A percentile compares a stretch with the other conserved stretches of the same genome.
Conservation (phyloP, 768 basidiomycete genomes). For the Collybiopsis luxurians region DNA sequence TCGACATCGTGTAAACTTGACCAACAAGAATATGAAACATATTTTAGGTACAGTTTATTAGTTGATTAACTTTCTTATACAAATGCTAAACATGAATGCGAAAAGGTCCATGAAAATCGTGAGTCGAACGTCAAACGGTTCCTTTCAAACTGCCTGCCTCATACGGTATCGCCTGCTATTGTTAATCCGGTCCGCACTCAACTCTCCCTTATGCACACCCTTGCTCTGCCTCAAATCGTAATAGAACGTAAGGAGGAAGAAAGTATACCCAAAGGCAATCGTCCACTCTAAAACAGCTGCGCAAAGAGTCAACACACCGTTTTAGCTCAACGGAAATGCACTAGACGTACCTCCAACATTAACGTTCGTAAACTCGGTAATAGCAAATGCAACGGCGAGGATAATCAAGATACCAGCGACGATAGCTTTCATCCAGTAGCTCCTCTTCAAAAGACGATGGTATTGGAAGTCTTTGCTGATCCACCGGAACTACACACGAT, state of each 20-base stretch:
- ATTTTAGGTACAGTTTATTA: no score
- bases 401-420: conserved; percentile 58
- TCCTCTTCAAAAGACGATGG: conserved; percentile 40
- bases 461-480: conserved; percentile 53
- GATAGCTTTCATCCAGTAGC: conserved; percentile 61
- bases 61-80: no score
- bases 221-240: conserved; percentile 67
- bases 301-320: no score
- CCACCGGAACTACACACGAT: conserved; percentile 53
- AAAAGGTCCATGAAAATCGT: no score
- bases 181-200: conserved; percentile 23
- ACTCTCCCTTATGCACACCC: conserved; percentile 47
- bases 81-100: no score
- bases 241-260: conserved; percentile 71
- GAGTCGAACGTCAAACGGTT: no score
- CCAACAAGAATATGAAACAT: no score
- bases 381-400: conserved; percentile 62
- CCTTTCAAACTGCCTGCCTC: background rate
- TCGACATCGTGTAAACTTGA: no score
- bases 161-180: conserved; percentile 9
- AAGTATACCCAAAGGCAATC: conserved; percentile 69
- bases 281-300: conserved; percentile 72
- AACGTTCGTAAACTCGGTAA: conserved; percentile 40
- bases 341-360: conserved; percentile 47
- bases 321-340: no score